Percentiles rank a stretch among this genome's conserved stretches.
These are phyloP conservation scores for Astragalus membranaceus DNA, from an alignment of 306 rosid species.

Conservation along the genomic window DNA sequence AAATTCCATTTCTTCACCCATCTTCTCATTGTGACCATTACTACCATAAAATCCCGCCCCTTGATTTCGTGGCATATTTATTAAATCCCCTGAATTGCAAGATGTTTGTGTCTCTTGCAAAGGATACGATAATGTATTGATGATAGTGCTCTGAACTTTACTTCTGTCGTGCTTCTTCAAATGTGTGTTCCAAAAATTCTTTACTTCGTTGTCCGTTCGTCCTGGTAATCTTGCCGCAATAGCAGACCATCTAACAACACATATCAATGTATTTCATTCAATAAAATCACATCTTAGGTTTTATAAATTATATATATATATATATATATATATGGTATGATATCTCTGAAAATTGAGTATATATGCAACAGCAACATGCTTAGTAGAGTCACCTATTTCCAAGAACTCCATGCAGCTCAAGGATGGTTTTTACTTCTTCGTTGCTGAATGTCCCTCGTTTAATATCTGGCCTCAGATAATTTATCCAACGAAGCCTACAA, in stretches of 20 bases:
- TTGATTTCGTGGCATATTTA: too few species aligned
- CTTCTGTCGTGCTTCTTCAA: slow-evolving; percentile 48
- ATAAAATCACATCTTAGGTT: not conserved
- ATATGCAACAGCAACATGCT: too few species aligned
- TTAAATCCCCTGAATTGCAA: not conserved
- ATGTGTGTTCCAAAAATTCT: slow-evolving; percentile 83
- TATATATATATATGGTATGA: too few species aligned
- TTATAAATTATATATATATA: too few species aligned
- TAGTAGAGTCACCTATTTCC: slow-evolving; percentile 50
- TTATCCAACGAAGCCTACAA: slow-evolving; percentile 82
- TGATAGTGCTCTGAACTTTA: not conserved
- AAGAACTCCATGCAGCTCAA: slow-evolving; percentile 48
- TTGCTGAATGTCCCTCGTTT: slow-evolving; percentile 72
- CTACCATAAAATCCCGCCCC: not conserved
- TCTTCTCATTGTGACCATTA: not conserved
- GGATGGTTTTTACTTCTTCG: slow-evolving; percentile 62
- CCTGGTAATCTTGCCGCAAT: slow-evolving; percentile 83
- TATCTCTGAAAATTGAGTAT: too few species aligned
- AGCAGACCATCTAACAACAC: slow-evolving; percentile 72
- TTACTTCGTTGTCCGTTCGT: slow-evolving; percentile 75
- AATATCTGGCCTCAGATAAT: slow-evolving; percentile 71
- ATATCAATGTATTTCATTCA: not conserved
- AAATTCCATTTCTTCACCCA: slow-evolving; percentile 32
- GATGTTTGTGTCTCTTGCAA: not conserved
- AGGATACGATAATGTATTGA: not conserved